Conservation (phyloP, 2,329 filamentous ascomycete species). For the Gliomastix tumulicola region DNA sequence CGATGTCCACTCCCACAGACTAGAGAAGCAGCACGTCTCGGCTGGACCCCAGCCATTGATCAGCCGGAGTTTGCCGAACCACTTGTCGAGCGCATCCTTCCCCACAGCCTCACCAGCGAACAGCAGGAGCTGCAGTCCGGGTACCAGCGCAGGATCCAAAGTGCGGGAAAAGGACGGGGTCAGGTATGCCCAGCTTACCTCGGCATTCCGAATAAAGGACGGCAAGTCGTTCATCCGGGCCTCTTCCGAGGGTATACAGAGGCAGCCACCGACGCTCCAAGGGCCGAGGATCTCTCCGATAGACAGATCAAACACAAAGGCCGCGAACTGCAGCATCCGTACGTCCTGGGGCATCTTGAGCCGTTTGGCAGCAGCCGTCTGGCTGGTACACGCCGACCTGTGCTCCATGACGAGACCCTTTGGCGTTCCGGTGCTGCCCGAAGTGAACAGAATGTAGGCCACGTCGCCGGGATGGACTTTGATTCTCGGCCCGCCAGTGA, state of each 20-base stretch:
- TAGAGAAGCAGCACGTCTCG: slow-evolving; percentile 4
- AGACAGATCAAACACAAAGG: slow-evolving; percentile 2
- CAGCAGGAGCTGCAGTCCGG: slow-evolving; percentile 2
- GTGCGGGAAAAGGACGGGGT: not conserved
- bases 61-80: slow-evolving; percentile 5
- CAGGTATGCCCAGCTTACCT: not conserved
- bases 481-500: not conserved
- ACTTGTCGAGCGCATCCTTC: slow-evolving; percentile 6
- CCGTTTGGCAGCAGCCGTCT: slow-evolving; percentile 5
- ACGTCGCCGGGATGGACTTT: slow-evolving; percentile 2
- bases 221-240: not conserved
- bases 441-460: slow-evolving; percentile 12
- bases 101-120: slow-evolving; percentile 8
- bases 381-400: slow-evolving; percentile 9
- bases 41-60: slow-evolving; percentile 10
- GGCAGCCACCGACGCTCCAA: slow-evolving; percentile 21
- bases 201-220: not conserved
- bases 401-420: slow-evolving; percentile 13
- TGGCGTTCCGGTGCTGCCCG: slow-evolving; percentile 12
- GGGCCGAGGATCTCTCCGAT: not conserved
- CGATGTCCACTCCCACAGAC: not conserved
- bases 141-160: not conserved
- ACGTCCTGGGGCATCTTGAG: slow-evolving; percentile 3
- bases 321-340: slow-evolving; percentile 4
- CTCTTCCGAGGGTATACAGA: slow-evolving; percentile 29